phyloP scores from a whole-genome alignment of 805 yeast genomes.

The Ogataea zsoltii region DNA sequence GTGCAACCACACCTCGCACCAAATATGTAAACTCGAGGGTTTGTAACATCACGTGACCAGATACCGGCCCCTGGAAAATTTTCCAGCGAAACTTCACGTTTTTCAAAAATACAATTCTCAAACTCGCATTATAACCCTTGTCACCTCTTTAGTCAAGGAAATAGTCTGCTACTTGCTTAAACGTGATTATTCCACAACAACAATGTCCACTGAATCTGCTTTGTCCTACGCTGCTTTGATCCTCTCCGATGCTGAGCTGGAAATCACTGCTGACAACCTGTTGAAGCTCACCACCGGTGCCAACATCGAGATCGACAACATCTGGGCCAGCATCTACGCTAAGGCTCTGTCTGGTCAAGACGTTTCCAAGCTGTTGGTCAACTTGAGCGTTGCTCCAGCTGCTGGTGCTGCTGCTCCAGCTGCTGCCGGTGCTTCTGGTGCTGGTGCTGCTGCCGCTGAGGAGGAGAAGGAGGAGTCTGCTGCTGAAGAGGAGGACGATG shows the following conservation, averaged over 20 bases:
- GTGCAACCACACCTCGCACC: not conserved
- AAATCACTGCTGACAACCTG: slow-evolving; percentile 83
- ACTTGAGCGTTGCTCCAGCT: slow-evolving; percentile 52
- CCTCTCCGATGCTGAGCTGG: slow-evolving; percentile 95
- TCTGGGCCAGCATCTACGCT: slow-evolving; percentile 83
- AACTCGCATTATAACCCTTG: not conserved
- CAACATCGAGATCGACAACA: slow-evolving; percentile 70
- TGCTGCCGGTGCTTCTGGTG: slow-evolving; percentile 45
- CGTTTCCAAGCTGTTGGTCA: slow-evolving; percentile 65
- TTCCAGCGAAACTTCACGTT: slow-evolving; percentile 5
- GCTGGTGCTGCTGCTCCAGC: slow-evolving; percentile 51
- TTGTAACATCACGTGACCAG: not conserved
- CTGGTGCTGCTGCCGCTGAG: slow-evolving; percentile 46
- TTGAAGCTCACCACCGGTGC: slow-evolving; percentile 73
- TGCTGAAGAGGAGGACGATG: slow-evolving; percentile 69
- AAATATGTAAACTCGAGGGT: not conserved
- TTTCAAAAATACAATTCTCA: not conserved
- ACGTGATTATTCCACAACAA: slow-evolving; percentile 43
- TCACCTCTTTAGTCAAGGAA: slow-evolving; percentile 26
- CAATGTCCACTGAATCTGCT: slow-evolving; percentile 87
- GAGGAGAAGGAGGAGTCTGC: slow-evolving; percentile 63
- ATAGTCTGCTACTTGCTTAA: slow-evolving; percentile 47
- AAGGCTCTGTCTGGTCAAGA: slow-evolving; percentile 81
- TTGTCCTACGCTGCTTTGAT: slow-evolving; percentile 97
- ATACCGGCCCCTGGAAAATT: slow-evolving; percentile 5